These are phyloP conservation scores for Carex arenaria DNA, from an alignment of 202 grass and related monocot species.

Conservation along the genomic window DNA sequence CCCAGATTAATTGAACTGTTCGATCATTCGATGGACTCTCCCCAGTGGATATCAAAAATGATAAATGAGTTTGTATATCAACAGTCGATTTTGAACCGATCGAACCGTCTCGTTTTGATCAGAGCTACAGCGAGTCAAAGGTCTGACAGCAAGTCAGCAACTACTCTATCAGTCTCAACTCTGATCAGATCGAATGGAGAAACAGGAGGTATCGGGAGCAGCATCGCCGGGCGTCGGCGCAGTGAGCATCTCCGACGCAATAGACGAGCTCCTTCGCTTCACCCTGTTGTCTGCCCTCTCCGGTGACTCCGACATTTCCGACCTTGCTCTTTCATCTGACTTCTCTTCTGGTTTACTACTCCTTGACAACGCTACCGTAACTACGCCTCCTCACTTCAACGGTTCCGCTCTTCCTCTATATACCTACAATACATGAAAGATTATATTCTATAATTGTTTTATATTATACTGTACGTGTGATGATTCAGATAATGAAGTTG, in stretches of 20 bases:
- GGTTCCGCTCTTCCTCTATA: background rate
- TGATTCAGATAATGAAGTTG: background rate
- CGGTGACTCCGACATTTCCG: background rate
- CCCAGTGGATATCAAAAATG: too few relatives aligned
- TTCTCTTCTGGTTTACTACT: slow-evolving; percentile 58
- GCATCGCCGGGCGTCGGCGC: slow-evolving; percentile 37
- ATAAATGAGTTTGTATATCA: too few relatives aligned
- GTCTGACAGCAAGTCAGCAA: background rate
- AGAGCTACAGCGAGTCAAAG: background rate
- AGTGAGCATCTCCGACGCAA: slow-evolving; percentile 35
- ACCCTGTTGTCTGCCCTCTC: slow-evolving; percentile 42
- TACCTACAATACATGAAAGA: background rate
- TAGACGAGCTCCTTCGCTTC: slow-evolving; percentile 50
- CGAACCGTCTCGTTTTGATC: background rate
- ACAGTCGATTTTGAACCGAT: background rate
- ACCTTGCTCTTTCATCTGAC: slow-evolving; percentile 29
- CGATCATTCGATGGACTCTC: background rate
- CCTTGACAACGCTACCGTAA: background rate
- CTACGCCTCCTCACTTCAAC: background rate
- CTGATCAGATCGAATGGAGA: slow-evolving; percentile 2
- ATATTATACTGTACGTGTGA: background rate
- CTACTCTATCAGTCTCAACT: background rate
- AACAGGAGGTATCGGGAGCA: slow-evolving; percentile 1
- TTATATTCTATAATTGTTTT: background rate
- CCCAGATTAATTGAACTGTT: background rate